Conservation (phyloP, 345 rosid genomes). For the Populus ilicifolia region DNA sequence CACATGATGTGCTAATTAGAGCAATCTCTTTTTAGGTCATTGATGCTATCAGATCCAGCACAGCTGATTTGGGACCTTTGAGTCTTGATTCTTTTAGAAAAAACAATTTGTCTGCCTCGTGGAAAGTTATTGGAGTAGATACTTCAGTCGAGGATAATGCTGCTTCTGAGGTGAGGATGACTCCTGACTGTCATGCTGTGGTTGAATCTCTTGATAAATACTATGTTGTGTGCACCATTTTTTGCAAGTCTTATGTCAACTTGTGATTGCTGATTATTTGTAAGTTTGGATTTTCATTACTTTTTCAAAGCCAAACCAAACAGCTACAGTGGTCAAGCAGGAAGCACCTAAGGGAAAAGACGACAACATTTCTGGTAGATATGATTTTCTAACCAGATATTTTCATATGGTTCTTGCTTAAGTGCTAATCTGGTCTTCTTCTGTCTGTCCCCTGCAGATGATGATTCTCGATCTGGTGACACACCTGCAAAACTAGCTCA, state of each 20-base stretch:
- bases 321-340: slow-evolving; percentile 30
- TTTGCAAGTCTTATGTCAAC: slow-evolving; percentile 3
- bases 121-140: slow-evolving; percentile 47
- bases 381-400: slow-evolving; percentile 7
- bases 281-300: slow-evolving; percentile 16
- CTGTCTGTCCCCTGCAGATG: slow-evolving; percentile 38
- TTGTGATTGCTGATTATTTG: slow-evolving; percentile 25
- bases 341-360: slow-evolving; percentile 39
- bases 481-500: slow-evolving; percentile 66
- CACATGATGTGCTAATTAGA: slow-evolving; percentile 8
- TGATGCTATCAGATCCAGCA: slow-evolving; percentile 60
- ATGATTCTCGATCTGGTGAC: slow-evolving; percentile 41
- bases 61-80: slow-evolving; percentile 72
- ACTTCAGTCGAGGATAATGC: slow-evolving; percentile 26
- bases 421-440: slow-evolving; percentile 15
- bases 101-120: slow-evolving; percentile 70
- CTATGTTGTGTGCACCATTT: not conserved
- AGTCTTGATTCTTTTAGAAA: slow-evolving; percentile 82
- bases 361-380: slow-evolving; percentile 34
- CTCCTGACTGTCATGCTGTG: slow-evolving; percentile 12
- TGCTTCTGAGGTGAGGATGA: slow-evolving; percentile 47
- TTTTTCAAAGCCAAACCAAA: slow-evolving; percentile 35
- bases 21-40: slow-evolving; percentile 51
- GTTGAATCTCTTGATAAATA: not conserved
- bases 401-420: slow-evolving; percentile 18